phyloP scores from a whole-genome alignment of 2,329 filamentous ascomycete genomes.

The Colletotrichum eleusines region DNA sequence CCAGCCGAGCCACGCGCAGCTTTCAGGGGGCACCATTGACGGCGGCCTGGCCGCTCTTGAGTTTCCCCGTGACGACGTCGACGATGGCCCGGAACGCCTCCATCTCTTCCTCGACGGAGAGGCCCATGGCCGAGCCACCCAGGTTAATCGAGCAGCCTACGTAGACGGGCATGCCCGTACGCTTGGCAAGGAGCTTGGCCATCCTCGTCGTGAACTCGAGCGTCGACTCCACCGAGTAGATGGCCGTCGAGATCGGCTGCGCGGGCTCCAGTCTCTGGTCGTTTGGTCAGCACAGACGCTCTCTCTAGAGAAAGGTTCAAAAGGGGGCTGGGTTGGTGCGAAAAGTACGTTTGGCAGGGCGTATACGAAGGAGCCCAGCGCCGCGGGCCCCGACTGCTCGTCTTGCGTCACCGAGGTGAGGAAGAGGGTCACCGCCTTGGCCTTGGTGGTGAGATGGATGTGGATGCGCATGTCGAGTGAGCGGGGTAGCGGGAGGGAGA shows the following conservation, averaged over 20 bases:
- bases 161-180: constrained; percentile 81
- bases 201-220: constrained; percentile 89
- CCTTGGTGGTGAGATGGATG: constrained; percentile 68
- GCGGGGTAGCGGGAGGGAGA: constrained; percentile 71
- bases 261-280: constrained; percentile 63
- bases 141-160: constrained; percentile 90
- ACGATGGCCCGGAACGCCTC: constrained; percentile 84
- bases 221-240: constrained; percentile 81
- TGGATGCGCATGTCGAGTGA: constrained; percentile 72
- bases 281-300: neutral
- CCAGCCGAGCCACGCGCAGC: neutral
- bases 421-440: constrained; percentile 70
- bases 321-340: neutral
- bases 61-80: constrained; percentile 71
- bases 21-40: constrained; percentile 41
- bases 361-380: constrained; percentile 92
- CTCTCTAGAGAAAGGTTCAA: no score
- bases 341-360: constrained; percentile 85
- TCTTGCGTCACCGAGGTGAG: constrained; percentile 69
- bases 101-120: constrained; percentile 93
- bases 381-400: constrained; percentile 61
- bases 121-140: constrained; percentile 77
- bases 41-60: constrained; percentile 51
- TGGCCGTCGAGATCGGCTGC: constrained; percentile 80
- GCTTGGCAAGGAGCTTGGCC: constrained; percentile 84